Base-by-base conservation (phyloP, 306 rosid species). In the Astragalus membranaceus region DNA sequence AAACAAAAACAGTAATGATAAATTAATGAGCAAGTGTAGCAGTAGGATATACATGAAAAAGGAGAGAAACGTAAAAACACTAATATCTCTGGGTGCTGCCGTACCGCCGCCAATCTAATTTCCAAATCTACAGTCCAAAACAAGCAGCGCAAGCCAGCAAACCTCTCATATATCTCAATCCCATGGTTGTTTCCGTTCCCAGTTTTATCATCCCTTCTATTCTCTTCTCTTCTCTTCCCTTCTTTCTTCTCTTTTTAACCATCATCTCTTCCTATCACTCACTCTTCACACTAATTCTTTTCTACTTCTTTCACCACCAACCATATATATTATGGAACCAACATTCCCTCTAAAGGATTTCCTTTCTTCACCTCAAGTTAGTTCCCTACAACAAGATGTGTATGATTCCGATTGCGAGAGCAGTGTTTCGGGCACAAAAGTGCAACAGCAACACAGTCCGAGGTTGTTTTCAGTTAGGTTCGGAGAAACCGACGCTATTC, bases 391-490 rank as follows among this genome's bases (percentile, higher is more conserved):
- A 17, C 4, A 50, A 48, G 23, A 48, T 4, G 36, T 17, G 32
- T 39, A 35, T 10, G n/a, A 10, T 10, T 39, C 47, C 2, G 89
- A 90, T 46, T 80, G 83, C 49, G 92, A 88, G 49, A 92, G 96
- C 63, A 62, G 56, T 11, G 81, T 86, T 36, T 78, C 85, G 0
- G 84, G 79, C 4, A 50, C 49, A 1, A 66, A 26, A 35, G 46
- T 7, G n/a, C 62, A 8, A 17, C 26, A 8, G 39, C 72, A 46
- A 16, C 32, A 20, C 1, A 59, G 5, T 9, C 29, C 20, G 0
- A 29, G 20, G 3, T 37, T 47, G 54, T 74, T 43, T 1, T 56
- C 87, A 14, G 48, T 77, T 0, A 58, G 17, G 29, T 84, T 88
- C 7, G 49, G 0, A 1, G 86, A 89, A 50, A 81, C 76, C 4